Base-by-base conservation (phyloP, 2,329 filamentous ascomycete species). In the Colletotrichum aenigma region DNA sequence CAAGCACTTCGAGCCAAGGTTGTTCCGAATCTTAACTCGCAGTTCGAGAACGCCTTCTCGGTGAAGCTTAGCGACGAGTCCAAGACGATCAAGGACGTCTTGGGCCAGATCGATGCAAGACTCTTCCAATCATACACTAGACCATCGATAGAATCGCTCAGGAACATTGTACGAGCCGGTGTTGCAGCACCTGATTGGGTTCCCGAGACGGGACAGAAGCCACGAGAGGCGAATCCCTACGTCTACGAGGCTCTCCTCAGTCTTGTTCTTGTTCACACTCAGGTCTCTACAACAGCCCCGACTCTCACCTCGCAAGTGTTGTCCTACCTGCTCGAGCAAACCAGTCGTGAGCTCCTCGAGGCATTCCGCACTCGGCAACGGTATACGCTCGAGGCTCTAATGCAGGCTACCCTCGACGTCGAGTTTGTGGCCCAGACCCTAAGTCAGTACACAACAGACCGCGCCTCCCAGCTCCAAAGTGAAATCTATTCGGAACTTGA, bases 361-460 rank as follows among this genome's bases (percentile, higher is more conserved):
- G 93, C 95, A 0, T 98, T 98, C 88, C 87, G 86, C 88, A 90
- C 83, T 43, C 92, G 93, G 8, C 84, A 88, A 6, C 88, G 88
- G 24, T 98, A 97, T 85, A 90, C 92, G 2, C 92, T 99, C 1
- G 89, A 94, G 7, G 93, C 94, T 8, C 91, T 99, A 66, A 98
- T 98, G 93, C 97, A 99, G 85, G 97, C 97, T 2, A 99, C 97
- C 0, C 91, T 99, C 2, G 97, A 99, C 81, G 96, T 98, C 2
- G 97, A 99, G 85, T 98, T 99, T 82, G 93, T 98, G 73, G 95
- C 96, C 1, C 97, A 99, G 87, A 98, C 96, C 7, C 90, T 99
- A 38, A 94, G 92, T 76, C 93, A 96, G 79, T 99, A 97, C 84
- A 36, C 95, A 0, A 97, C 95, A 0, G 94, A 98, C 73, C 90